A percentile compares a stretch with the other conserved stretches of the same genome.
These are phyloP conservation scores for Lantana camara DNA, from an alignment of 257 asterid species.

Conservation along the genomic window DNA sequence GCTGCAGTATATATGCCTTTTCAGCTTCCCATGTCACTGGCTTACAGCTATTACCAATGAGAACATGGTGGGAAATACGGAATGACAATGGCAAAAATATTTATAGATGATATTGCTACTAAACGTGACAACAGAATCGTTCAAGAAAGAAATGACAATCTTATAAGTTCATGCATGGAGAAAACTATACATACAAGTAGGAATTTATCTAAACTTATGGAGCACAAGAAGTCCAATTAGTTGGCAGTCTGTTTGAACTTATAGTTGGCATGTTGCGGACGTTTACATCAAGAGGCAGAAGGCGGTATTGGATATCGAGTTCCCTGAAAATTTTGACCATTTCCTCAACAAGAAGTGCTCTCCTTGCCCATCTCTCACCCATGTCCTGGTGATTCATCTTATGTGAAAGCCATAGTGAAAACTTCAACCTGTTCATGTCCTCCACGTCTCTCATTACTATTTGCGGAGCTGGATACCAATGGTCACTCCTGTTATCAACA, in stretches of 20 bases:
- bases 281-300: constrained; percentile 76
- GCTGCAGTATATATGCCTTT: too few relatives aligned
- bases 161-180: too few relatives aligned
- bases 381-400: constrained; percentile 84
- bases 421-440: constrained; percentile 83
- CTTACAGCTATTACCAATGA: too few relatives aligned
- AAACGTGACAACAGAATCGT: too few relatives aligned
- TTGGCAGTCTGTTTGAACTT: constrained; percentile 60
- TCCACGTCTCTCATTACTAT: constrained; percentile 84
- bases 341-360: constrained; percentile 77
- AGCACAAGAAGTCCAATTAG: constrained; percentile 61
- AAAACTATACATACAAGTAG: too few relatives aligned
- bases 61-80: too few relatives aligned
- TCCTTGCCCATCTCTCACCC: constrained; percentile 85
- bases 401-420: constrained; percentile 78
- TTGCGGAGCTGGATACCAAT: constrained; percentile 77
- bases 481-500: constrained; percentile 63
- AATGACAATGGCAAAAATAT: too few relatives aligned
- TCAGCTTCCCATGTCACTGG: too few relatives aligned
- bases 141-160: too few relatives aligned
- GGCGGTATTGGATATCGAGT: constrained; percentile 78
- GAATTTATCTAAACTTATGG: constrained; percentile 23
- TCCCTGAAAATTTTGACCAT: constrained; percentile 72
- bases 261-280: constrained; percentile 72
- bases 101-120: too few relatives aligned